phyloP scores from a whole-genome alignment of 805 yeast genomes.

The Spathaspora sp. region DNA sequence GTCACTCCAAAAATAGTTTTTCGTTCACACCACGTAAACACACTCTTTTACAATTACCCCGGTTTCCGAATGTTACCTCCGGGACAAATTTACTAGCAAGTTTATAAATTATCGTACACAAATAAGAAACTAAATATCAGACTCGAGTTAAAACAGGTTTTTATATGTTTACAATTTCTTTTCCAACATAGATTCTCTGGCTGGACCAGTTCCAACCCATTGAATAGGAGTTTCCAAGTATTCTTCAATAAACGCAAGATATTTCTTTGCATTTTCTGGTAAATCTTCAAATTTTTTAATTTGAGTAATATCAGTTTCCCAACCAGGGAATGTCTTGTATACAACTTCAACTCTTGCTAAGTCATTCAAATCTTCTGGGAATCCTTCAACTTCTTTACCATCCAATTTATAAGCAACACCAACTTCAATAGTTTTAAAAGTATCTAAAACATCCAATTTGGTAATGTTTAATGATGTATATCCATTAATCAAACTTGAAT shows the following conservation, averaged over 20 bases:
- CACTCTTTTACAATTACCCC: neutral
- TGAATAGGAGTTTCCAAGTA: constrained; percentile 79
- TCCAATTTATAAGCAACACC: constrained; percentile 80
- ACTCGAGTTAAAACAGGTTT: neutral
- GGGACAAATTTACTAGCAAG: neutral
- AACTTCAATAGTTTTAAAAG: constrained; percentile 82
- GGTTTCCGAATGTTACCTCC: neutral
- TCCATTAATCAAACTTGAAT: constrained; percentile 89
- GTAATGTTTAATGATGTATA: constrained; percentile 93
- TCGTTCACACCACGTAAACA: neutral
- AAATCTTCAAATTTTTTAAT: constrained; percentile 68
- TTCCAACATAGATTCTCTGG: constrained; percentile 86
- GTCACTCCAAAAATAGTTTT: neutral
- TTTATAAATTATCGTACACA: neutral
- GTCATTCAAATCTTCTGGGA: constrained; percentile 88
- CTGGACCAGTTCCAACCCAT: constrained; percentile 99
- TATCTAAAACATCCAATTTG: constrained; percentile 90
- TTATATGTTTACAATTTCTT: constrained; percentile 25
- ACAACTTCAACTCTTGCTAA: constrained; percentile 90
- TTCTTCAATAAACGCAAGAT: constrained; percentile 82
- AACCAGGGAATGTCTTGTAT: constrained; percentile 89
- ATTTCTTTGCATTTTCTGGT: constrained; percentile 84
- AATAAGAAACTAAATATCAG: neutral
- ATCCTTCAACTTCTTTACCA: constrained; percentile 69
- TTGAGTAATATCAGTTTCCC: constrained; percentile 81